Percentiles rank a stretch among this genome's conserved stretches.
Evolutionary conservation across 441 rosid species (phyloP).

Genomic region (Kokia cookei): DNA sequence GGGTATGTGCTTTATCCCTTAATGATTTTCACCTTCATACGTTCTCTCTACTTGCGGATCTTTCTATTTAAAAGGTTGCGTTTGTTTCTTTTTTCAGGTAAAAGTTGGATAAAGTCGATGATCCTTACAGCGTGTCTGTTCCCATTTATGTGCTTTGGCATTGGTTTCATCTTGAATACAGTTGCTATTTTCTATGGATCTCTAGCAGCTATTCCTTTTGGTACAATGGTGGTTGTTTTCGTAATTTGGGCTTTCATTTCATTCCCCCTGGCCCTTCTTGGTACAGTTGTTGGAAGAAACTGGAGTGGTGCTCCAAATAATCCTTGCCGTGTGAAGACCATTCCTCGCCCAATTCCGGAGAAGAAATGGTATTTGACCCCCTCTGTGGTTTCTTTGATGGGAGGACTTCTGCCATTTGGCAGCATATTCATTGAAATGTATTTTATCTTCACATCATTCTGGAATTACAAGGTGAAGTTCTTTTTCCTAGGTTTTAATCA

Average conservation of each 20-base stretch:
- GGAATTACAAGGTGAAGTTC: conserved; percentile 88
- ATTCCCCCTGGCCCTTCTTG: conserved; percentile 94
- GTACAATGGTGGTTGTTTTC: conserved; percentile 94
- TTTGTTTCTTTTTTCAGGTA: conserved; percentile 41
- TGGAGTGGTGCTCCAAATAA: conserved; percentile 97
- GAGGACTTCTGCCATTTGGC: conserved; percentile 92
- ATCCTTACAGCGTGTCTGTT: conserved; percentile 92
- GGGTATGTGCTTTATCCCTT: conserved; percentile 42
- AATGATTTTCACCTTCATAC: not conserved
- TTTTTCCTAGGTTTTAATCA: not conserved
- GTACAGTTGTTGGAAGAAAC: conserved; percentile 92
- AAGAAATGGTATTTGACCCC: conserved; percentile 97
- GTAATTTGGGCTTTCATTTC: conserved; percentile 97
- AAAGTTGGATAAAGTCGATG: conserved; percentile 95
- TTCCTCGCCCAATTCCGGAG: conserved; percentile 97
- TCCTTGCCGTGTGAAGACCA: conserved; percentile 97
- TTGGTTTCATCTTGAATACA: conserved; percentile 85
- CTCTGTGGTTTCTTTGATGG: conserved; percentile 87
- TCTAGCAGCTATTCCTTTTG: conserved; percentile 94
- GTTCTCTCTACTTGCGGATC: not conserved
- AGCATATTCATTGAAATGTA: conserved; percentile 98
- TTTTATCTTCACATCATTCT: conserved; percentile 91
- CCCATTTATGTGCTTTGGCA: conserved; percentile 92
- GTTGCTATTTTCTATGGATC: conserved; percentile 93
- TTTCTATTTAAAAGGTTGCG: not conserved